Evolutionary conservation across 441 rosid genomes (phyloP).

Genomic region (Jatropha multifida): DNA sequence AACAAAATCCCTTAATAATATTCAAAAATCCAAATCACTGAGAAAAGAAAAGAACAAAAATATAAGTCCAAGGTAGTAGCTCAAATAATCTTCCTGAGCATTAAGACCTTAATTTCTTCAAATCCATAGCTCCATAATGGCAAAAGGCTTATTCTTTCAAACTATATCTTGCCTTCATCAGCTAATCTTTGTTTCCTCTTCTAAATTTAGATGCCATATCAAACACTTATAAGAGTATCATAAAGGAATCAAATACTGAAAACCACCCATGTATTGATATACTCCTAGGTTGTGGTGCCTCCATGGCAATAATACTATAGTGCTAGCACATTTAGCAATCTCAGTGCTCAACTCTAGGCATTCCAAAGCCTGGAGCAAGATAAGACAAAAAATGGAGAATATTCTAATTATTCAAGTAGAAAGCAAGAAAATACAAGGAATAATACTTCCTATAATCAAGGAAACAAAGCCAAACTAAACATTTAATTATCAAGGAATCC

Average conservation of each 20-base stretch:
- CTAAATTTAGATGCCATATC: not conserved
- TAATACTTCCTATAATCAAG: not conserved
- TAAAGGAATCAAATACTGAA: not conserved
- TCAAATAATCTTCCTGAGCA: not conserved
- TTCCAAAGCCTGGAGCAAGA: constrained; percentile 1
- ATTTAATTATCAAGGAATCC: not conserved
- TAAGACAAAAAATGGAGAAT: not conserved
- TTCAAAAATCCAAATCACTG: not conserved
- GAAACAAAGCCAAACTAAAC: not conserved
- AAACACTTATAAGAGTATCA: not conserved
- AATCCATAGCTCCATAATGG: not conserved
- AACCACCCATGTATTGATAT: not conserved
- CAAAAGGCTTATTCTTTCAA: not conserved
- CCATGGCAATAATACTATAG: constrained; percentile 1
- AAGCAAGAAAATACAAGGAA: not conserved
- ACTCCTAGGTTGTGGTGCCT: not conserved
- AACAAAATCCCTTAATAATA: not conserved
- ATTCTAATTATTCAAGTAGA: not conserved
- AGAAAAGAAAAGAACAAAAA: constrained; percentile 2
- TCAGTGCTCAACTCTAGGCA: constrained; percentile 4
- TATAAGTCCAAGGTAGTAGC: not conserved
- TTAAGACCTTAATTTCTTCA: not conserved
- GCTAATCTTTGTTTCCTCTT: not conserved
- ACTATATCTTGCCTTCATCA: not conserved
- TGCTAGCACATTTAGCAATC: not conserved